phyloP scores from a whole-genome alignment of 345 rosid genomes.

The Eucalyptus microcorys region DNA sequence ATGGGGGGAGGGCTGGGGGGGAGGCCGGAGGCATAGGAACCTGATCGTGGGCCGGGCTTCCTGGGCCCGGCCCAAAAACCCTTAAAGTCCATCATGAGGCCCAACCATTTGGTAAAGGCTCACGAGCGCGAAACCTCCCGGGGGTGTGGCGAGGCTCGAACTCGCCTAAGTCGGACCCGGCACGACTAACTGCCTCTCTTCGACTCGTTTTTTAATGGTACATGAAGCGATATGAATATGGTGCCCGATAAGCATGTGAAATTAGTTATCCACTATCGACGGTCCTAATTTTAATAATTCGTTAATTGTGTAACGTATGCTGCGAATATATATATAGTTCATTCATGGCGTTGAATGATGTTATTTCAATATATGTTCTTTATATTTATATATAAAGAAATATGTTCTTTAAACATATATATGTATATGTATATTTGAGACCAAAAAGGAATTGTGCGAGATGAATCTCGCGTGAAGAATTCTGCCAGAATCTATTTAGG shows the following conservation, averaged over 20 bases:
- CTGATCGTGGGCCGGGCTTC: background rate
- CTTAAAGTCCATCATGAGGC: background rate
- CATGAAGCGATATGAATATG: background rate
- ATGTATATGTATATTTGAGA: background rate
- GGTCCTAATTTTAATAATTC: background rate
- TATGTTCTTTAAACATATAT: too few relatives aligned
- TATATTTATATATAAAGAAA: too few relatives aligned
- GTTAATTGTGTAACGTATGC: background rate
- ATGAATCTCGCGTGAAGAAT: background rate
- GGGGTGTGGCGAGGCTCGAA: background rate
- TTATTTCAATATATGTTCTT: fast-evolving
- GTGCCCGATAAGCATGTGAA: background rate
- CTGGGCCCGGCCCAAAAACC: background rate
- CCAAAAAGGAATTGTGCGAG: background rate
- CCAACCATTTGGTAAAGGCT: background rate
- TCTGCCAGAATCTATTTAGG: background rate
- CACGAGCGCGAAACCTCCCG: background rate
- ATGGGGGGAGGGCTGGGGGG: background rate
- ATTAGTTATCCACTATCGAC: background rate
- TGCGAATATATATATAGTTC: too few relatives aligned
- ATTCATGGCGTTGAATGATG: background rate
- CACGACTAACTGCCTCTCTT: background rate
- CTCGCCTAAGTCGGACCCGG: background rate
- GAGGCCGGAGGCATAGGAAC: background rate
- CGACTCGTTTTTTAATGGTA: background rate